A percentile compares a stretch with the other conserved stretches of the same genome.
phyloP scores from a whole-genome alignment of 2,329 filamentous ascomycete species.

The Nothophaeocryptopus gaeumannii region DNA sequence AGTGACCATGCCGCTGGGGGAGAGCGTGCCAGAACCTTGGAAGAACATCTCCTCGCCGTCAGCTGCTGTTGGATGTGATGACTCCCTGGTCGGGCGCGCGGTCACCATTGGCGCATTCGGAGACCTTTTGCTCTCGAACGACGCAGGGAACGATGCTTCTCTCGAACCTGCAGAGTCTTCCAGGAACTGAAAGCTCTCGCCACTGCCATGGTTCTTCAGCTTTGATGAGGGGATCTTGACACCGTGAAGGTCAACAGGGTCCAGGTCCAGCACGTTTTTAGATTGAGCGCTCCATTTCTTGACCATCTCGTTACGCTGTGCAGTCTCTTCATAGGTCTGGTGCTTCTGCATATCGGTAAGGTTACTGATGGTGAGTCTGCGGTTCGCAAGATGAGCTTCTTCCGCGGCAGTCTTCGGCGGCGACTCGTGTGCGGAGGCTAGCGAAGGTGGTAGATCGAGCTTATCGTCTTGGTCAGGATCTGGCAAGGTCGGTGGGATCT shows the following conservation, averaged over 20 bases:
- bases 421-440: slow-evolving; percentile 16
- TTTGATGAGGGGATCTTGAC: slow-evolving; percentile 33
- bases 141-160: slow-evolving; percentile 52
- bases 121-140: slow-evolving; percentile 40
- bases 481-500: slow-evolving; percentile 34
- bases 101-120: slow-evolving; percentile 21
- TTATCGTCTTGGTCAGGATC: slow-evolving; percentile 25
- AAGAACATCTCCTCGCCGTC: slow-evolving; percentile 20
- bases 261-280: slow-evolving; percentile 28
- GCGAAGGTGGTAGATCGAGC: slow-evolving; percentile 27
- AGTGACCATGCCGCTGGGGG: too few species aligned
- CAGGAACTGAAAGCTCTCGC: slow-evolving; percentile 63
- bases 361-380: slow-evolving; percentile 23
- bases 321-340: slow-evolving; percentile 14
- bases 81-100: slow-evolving; percentile 19
- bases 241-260: slow-evolving; percentile 21
- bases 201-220: slow-evolving; percentile 55
- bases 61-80: slow-evolving; percentile 6
- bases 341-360: slow-evolving; percentile 25
- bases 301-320: slow-evolving; percentile 23
- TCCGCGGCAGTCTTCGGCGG: not conserved
- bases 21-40: slow-evolving; percentile 20
- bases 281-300: slow-evolving; percentile 29
- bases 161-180: slow-evolving; percentile 61
- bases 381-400: slow-evolving; percentile 4